Conservation (phyloP, 1,284 basidiomycete genomes). For the Ceraceosorus guamensis region DNA sequence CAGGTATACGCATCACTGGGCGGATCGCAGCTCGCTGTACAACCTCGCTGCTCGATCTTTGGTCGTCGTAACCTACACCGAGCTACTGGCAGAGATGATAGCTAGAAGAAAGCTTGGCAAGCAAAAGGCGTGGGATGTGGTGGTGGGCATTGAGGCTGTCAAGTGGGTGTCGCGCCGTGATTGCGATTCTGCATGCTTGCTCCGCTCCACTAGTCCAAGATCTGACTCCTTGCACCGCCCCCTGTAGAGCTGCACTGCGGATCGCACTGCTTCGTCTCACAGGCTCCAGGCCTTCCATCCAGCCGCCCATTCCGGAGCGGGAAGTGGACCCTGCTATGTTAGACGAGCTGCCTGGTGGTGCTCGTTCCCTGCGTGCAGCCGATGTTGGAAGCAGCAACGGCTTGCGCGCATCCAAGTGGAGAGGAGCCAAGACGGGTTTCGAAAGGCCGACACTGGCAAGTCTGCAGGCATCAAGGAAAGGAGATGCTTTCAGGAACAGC, state of each 20-base stretch:
- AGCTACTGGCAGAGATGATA: slow-evolving; percentile 50
- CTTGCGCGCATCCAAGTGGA: not conserved
- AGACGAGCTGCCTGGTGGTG: slow-evolving; percentile 16
- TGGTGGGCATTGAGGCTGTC: slow-evolving; percentile 49
- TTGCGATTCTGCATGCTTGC: too few relatives aligned
- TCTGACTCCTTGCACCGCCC: not conserved
- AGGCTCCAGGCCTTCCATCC: slow-evolving; percentile 39
- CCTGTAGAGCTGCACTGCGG: slow-evolving; percentile 34
- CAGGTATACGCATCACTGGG: slow-evolving; percentile 49
- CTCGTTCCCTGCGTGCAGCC: too few relatives aligned
- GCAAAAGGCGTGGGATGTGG: slow-evolving; percentile 47
- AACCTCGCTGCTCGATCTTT: slow-evolving; percentile 39
- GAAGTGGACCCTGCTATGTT: slow-evolving; percentile 44
- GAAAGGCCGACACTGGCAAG: not conserved
- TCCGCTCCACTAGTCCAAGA: too few relatives aligned
- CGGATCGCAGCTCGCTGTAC: slow-evolving; percentile 39
- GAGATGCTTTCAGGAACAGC: slow-evolving; percentile 9
- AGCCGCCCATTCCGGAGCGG: slow-evolving; percentile 48
- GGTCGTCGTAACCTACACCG: slow-evolving; percentile 44
- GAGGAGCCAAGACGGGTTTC: not conserved
- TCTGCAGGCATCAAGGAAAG: slow-evolving; percentile 11
- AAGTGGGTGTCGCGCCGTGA: slow-evolving; percentile 46
- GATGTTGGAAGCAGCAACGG: too few relatives aligned
- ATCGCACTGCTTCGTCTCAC: slow-evolving; percentile 48
- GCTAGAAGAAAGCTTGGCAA: slow-evolving; percentile 41